Evolutionary conservation across 768 basidiomycete species (phyloP).

Genomic region (Tylopilus cervinicoccineus): DNA sequence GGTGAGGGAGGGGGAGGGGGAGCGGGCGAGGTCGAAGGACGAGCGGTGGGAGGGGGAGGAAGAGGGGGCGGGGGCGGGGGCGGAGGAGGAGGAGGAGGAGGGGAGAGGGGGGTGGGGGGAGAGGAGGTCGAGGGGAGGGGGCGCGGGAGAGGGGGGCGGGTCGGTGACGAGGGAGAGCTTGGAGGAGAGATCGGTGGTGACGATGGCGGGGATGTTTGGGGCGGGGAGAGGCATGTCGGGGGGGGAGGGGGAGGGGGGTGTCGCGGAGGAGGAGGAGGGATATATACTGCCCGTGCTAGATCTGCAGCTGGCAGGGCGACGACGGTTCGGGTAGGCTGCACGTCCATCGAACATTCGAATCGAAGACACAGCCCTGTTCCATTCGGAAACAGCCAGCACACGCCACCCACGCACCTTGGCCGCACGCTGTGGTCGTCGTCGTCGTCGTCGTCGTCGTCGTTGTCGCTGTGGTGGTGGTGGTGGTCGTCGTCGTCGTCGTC

Average conservation of each 20-base stretch:
- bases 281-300: too few species aligned
- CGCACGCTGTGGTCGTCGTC: neutral
- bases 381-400: slow-evolving; percentile 12
- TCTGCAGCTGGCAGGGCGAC: neutral
- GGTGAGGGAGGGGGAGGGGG: slow-evolving; percentile 28
- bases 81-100: slow-evolving; percentile 18
- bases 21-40: slow-evolving; percentile 31
- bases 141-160: neutral
- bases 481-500: neutral
- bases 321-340: neutral
- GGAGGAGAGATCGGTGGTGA: slow-evolving; percentile 35
- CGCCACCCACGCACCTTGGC: slow-evolving; percentile 6
- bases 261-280: neutral
- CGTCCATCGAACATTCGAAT: slow-evolving; percentile 22
- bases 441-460: neutral
- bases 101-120: slow-evolving; percentile 14
- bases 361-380: slow-evolving; percentile 30
- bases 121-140: slow-evolving; percentile 15
- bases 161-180: slow-evolving; percentile 18
- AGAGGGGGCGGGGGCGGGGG: slow-evolving; percentile 5
- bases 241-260: neutral
- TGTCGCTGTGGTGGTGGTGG: neutral
- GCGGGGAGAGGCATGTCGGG: slow-evolving; percentile 18
- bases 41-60: slow-evolving; percentile 5
- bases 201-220: slow-evolving; percentile 31